Percentiles rank a stretch among this genome's conserved stretches.
phyloP scores from a whole-genome alignment of 2,329 filamentous ascomycete species.

The Neobulgaria alba region DNA sequence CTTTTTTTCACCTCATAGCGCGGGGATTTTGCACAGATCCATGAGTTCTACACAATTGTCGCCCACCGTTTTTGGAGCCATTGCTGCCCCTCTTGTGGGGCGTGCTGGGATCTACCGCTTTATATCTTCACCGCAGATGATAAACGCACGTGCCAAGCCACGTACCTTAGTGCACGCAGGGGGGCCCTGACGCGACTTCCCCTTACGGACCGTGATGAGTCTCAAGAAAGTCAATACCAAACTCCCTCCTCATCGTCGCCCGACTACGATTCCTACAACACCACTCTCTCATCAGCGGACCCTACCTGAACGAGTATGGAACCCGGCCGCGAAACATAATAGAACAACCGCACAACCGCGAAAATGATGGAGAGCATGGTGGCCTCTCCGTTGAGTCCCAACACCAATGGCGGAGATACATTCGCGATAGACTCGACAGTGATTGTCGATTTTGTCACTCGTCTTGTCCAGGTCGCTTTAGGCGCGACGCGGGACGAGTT shows the following conservation, averaged over 20 bases:
- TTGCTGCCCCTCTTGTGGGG: no score
- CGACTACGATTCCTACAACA: slow-evolving; percentile 7
- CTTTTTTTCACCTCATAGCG: no score
- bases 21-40: no score
- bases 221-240: slow-evolving; percentile 9
- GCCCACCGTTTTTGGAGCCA: no score
- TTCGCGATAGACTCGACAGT: slow-evolving; percentile 58
- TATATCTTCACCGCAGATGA: no score
- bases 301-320: slow-evolving; percentile 13
- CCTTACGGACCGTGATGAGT: neutral
- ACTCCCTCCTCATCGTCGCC: slow-evolving; percentile 10
- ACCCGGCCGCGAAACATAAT: slow-evolving; percentile 9
- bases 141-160: no score
- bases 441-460: slow-evolving; percentile 63
- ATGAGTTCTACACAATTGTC: no score
- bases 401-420: slow-evolving; percentile 24
- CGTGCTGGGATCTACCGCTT: no score
- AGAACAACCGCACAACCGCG: slow-evolving; percentile 11
- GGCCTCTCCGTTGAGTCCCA: slow-evolving; percentile 21
- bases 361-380: slow-evolving; percentile 28
- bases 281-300: slow-evolving; percentile 14
- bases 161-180: no score
- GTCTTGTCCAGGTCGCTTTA: slow-evolving; percentile 64
- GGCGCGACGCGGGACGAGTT: slow-evolving; percentile 72
- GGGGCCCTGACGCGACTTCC: neutral